Evolutionary conservation across 441 rosid species (phyloP).

Genomic region (Brassica balearica): DNA sequence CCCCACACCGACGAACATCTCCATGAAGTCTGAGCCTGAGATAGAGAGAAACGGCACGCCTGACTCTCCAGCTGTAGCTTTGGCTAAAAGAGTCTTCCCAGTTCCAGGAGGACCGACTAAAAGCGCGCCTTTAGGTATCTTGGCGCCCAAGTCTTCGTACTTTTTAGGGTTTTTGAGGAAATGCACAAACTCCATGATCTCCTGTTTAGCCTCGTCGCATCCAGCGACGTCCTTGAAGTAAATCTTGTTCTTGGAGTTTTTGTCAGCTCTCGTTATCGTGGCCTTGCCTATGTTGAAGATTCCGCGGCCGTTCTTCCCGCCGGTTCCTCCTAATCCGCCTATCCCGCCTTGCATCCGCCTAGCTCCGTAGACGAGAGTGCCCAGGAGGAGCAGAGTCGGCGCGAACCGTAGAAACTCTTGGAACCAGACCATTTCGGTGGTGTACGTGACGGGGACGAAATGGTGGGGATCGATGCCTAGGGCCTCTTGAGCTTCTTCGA

Average conservation of each 20-base stretch:
- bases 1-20: slow-evolving; percentile 91
- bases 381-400: slow-evolving; percentile 66
- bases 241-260: slow-evolving; percentile 77
- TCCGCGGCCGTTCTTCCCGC: slow-evolving; percentile 70
- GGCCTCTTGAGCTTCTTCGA: slow-evolving; percentile 75
- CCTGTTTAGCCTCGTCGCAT: slow-evolving; percentile 85
- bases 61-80: slow-evolving; percentile 87
- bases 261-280: slow-evolving; percentile 69
- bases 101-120: slow-evolving; percentile 84
- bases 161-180: slow-evolving; percentile 77
- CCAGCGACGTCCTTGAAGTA: slow-evolving; percentile 82
- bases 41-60: slow-evolving; percentile 79
- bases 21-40: slow-evolving; percentile 84
- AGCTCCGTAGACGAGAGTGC: slow-evolving; percentile 58
- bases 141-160: slow-evolving; percentile 78
- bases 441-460: slow-evolving; percentile 65
- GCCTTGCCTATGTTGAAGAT: slow-evolving; percentile 86
- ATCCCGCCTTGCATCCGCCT: slow-evolving; percentile 70
- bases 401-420: slow-evolving; percentile 69
- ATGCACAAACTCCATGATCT: slow-evolving; percentile 85
- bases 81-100: slow-evolving; percentile 80
- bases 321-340: slow-evolving; percentile 73
- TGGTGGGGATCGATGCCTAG: slow-evolving; percentile 67
- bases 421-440: slow-evolving; percentile 68
- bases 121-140: slow-evolving; percentile 79